These are phyloP conservation scores for Alternaria longipes DNA, from an alignment of 2,329 filamentous ascomycete genomes.

Conservation along the genomic window DNA sequence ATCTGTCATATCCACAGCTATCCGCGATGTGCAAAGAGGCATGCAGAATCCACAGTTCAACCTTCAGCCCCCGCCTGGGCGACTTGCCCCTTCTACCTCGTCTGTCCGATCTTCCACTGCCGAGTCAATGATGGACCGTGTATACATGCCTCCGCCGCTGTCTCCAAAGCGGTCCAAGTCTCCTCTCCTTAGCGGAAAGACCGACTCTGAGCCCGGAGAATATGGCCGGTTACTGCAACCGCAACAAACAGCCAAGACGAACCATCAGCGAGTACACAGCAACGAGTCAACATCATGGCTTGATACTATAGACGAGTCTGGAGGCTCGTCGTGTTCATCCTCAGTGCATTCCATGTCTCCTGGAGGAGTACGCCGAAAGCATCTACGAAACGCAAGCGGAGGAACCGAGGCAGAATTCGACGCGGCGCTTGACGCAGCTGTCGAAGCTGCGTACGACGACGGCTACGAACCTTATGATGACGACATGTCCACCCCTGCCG, in stretches of 20 bases:
- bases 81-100: conserved; percentile 28
- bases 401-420: conserved; percentile 91
- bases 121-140: conserved; percentile 63
- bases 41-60: conserved; percentile 44
- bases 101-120: conserved; percentile 29
- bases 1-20: conserved; percentile 54
- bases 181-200: conserved; percentile 36
- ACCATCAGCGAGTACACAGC: conserved; percentile 66
- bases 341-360: conserved; percentile 84
- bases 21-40: conserved; percentile 52
- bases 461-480: conserved; percentile 77
- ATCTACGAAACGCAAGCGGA: conserved; percentile 73
- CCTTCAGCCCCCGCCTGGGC: conserved; percentile 48
- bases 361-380: conserved; percentile 73
- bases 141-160: conserved; percentile 75
- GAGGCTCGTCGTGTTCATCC: conserved; percentile 74
- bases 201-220: conserved; percentile 31
- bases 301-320: conserved; percentile 93
- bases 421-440: conserved; percentile 90
- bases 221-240: conserved; percentile 32
- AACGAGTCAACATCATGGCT: conserved; percentile 89
- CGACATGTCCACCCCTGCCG: conserved; percentile 38
- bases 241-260: conserved; percentile 28
- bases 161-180: conserved; percentile 70
- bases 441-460: conserved; percentile 95